phyloP scores from a whole-genome alignment of 495 filamentous ascomycete species.

The Viridothelium virens region DNA sequence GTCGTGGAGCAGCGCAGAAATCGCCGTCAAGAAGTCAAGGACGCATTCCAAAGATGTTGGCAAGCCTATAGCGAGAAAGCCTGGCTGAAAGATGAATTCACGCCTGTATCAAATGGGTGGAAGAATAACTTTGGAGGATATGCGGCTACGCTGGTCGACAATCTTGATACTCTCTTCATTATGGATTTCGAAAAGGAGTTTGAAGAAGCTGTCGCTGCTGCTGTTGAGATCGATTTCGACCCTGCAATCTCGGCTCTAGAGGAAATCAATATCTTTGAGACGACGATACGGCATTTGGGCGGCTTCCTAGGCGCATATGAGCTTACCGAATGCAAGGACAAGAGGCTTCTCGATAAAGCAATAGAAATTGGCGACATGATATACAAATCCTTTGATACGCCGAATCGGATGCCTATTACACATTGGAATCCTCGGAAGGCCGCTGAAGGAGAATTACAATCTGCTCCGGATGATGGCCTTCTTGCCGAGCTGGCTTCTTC shows the following conservation, averaged over 20 bases:
- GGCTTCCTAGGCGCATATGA: conserved; percentile 47
- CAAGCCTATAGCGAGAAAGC: conserved; percentile 65
- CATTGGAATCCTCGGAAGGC: conserved; percentile 19
- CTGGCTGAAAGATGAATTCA: conserved; percentile 72
- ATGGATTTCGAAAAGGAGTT: conserved; percentile 37
- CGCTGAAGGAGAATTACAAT: conserved; percentile 6
- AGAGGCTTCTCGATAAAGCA: conserved; percentile 34
- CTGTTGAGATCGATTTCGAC: conserved; percentile 33
- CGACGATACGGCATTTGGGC: conserved; percentile 46
- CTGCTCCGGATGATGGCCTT: conserved; percentile 27
- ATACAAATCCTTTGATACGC: conserved; percentile 37
- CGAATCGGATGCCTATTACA: conserved; percentile 33
- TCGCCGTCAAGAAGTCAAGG: conserved; percentile 52
- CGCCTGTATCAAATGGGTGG: conserved; percentile 51
- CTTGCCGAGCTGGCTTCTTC: conserved; percentile 35
- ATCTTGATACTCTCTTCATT: conserved; percentile 35
- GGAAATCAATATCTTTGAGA: conserved; percentile 44
- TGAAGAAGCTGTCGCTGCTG: conserved; percentile 28
- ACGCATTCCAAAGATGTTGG: conserved; percentile 66
- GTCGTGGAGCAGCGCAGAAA: conserved; percentile 33
- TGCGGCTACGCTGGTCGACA: conserved; percentile 36
- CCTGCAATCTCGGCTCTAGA: conserved; percentile 14
- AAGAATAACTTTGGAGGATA: conserved; percentile 36
- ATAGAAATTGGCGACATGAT: conserved; percentile 37
- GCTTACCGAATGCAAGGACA: conserved; percentile 36